Conservation (phyloP, 805 yeast genomes). For the Candida ponderosae region DNA sequence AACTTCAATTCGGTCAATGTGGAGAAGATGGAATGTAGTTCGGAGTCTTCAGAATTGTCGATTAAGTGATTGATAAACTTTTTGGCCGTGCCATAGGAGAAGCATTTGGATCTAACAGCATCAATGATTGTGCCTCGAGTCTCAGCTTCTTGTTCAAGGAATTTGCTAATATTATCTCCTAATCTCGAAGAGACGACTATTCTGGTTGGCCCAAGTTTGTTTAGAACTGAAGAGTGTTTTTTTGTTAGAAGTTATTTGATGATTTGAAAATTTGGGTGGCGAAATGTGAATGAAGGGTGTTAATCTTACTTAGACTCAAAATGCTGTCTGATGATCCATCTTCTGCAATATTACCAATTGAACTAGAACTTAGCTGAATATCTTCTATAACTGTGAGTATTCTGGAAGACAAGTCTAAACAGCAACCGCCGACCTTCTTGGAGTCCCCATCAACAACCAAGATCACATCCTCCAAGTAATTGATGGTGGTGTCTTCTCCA, state of each 20-base stretch:
- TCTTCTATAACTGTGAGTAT: not conserved
- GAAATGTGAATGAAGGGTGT: not conserved
- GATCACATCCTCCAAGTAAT: not conserved
- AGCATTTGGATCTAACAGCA: not conserved
- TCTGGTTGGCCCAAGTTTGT: not conserved
- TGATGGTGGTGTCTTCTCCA: too few species aligned
- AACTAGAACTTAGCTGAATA: too few species aligned
- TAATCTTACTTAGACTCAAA: not conserved
- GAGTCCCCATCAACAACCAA: not conserved
- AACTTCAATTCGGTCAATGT: not conserved
- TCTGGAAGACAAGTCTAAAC: not conserved
- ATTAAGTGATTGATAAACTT: too few species aligned
- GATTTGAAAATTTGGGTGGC: not conserved
- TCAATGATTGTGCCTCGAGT: not conserved
- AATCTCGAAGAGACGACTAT: not conserved
- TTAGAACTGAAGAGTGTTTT: conserved; percentile 2
- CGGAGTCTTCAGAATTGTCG: too few species aligned
- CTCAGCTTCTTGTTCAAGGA: not conserved
- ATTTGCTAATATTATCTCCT: not conserved
- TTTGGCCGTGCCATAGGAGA: not conserved
- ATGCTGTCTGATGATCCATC: too few species aligned
- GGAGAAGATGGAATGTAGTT: too few species aligned
- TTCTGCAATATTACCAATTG: not conserved
- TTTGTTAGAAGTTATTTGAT: not conserved
- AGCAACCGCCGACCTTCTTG: conserved; percentile 1